A percentile compares a stretch with the other conserved stretches of the same genome.
Conservation (phyloP, 2,329 filamentous ascomycete species). For the Zopfia rhizophila region DNA sequence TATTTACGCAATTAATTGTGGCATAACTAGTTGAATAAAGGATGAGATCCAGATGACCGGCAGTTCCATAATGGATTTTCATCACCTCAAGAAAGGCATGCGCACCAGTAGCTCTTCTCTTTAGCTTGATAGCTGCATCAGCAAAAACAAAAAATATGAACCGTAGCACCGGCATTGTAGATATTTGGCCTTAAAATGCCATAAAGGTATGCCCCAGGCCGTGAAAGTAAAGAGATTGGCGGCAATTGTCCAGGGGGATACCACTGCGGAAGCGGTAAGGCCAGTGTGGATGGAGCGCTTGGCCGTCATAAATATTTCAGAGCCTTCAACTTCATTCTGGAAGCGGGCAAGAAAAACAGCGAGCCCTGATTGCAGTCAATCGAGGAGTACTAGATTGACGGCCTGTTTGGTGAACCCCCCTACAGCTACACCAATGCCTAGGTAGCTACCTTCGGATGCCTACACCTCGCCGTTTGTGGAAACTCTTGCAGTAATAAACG, state of each 20-base stretch:
- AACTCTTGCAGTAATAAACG: too few relatives aligned
- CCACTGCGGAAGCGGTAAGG: constrained; percentile 30
- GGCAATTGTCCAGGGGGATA: constrained; percentile 26
- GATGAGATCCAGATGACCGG: constrained; percentile 56
- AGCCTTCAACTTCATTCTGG: constrained; percentile 18
- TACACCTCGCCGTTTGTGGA: too few relatives aligned
- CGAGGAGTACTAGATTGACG: too few relatives aligned
- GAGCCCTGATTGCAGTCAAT: too few relatives aligned
- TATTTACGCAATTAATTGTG: too few relatives aligned
- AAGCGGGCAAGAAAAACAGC: neutral
- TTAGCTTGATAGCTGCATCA: constrained; percentile 19
- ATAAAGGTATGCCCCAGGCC: constrained; percentile 20
- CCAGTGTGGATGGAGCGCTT: constrained; percentile 35
- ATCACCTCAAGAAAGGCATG: constrained; percentile 57
- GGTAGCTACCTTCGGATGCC: too few relatives aligned
- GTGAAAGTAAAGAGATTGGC: constrained; percentile 16
- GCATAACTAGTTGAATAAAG: too few relatives aligned
- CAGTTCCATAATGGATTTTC: constrained; percentile 60
- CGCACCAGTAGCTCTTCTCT: constrained; percentile 22
- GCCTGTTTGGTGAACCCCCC: too few relatives aligned
- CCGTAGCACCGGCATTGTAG: constrained; percentile 19
- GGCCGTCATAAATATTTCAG: constrained; percentile 36
- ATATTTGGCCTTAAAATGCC: constrained; percentile 22
- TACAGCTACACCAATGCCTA: too few relatives aligned
- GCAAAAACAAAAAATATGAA: constrained; percentile 25